phyloP scores from a whole-genome alignment of 352 stramenopile species.

The Phytophthora citricola region DNA sequence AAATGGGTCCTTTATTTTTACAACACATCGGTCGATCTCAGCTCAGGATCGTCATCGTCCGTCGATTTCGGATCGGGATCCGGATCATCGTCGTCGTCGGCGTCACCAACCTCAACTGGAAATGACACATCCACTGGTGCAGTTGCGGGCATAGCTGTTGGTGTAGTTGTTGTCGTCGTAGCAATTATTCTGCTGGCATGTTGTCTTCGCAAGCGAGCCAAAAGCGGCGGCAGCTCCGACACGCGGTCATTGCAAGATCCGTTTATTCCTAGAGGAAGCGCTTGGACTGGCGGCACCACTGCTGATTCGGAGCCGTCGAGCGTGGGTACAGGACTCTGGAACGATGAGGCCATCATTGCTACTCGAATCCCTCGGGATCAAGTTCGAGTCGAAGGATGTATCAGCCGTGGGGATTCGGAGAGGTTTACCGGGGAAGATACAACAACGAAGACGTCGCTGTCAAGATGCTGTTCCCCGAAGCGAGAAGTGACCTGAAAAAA shows the following conservation, averaged over 20 bases:
- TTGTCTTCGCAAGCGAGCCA: constrained; percentile 3
- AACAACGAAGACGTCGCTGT: constrained; percentile 46
- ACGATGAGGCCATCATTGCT: too few relatives aligned
- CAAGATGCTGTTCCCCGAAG: constrained; percentile 41
- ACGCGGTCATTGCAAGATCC: constrained; percentile 1
- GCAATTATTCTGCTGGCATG: constrained; percentile 1
- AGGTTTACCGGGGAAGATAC: constrained; percentile 54
- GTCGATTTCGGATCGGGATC: background rate
- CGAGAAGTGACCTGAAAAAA: constrained; percentile 34
- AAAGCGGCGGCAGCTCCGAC: background rate
- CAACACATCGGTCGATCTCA: background rate
- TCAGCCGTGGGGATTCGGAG: constrained; percentile 28
- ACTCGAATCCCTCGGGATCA: too few relatives aligned
- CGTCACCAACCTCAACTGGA: too few relatives aligned
- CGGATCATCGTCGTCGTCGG: background rate
- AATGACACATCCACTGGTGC: background rate
- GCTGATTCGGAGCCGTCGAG: too few relatives aligned
- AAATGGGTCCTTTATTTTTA: too few relatives aligned
- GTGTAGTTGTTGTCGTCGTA: background rate
- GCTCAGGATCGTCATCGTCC: too few relatives aligned
- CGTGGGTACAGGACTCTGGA: too few relatives aligned
- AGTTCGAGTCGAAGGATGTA: too few relatives aligned
- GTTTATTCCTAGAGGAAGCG: background rate
- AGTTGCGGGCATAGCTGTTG: background rate
- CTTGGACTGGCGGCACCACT: too few relatives aligned